Conservation (phyloP, 1,139 yeast species). For the Pichia sp. region DNA sequence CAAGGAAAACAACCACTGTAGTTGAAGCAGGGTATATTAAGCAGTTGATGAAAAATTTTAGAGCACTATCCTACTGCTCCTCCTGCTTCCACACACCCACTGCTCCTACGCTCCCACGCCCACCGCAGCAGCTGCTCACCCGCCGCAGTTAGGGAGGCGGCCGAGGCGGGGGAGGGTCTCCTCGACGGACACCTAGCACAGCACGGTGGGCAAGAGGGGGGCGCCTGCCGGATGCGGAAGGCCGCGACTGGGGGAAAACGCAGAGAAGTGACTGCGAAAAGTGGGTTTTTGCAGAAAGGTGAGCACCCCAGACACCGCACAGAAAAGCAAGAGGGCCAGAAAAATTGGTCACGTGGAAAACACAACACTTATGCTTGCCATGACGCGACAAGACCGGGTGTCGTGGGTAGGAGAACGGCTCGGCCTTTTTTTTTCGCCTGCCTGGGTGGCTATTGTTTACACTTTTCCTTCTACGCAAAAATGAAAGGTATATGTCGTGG, state of each 20-base stretch:
- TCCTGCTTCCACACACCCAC: not conserved
- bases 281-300: not conserved
- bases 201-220: not conserved
- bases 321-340: no score
- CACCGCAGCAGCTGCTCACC: not conserved
- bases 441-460: not conserved
- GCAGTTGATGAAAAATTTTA: not conserved
- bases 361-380: not conserved
- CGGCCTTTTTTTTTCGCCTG: not conserved
- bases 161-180: not conserved
- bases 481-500: not conserved
- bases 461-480: not conserved
- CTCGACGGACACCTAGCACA: no score
- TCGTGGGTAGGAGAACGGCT: not conserved
- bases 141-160: not conserved
- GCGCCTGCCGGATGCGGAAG: not conserved
- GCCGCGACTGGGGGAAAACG: not conserved
- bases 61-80: not conserved
- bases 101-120: not conserved
- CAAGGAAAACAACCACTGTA: not conserved
- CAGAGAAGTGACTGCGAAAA: not conserved
- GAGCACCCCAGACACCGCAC: not conserved
- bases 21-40: not conserved
- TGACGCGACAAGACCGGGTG: not conserved
- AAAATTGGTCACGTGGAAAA: not conserved